Evolutionary conservation across 257 asterid genomes (phyloP), one percentile per base, ranked within the genome.

Genomic region (Capsicum pubescens): DNA sequence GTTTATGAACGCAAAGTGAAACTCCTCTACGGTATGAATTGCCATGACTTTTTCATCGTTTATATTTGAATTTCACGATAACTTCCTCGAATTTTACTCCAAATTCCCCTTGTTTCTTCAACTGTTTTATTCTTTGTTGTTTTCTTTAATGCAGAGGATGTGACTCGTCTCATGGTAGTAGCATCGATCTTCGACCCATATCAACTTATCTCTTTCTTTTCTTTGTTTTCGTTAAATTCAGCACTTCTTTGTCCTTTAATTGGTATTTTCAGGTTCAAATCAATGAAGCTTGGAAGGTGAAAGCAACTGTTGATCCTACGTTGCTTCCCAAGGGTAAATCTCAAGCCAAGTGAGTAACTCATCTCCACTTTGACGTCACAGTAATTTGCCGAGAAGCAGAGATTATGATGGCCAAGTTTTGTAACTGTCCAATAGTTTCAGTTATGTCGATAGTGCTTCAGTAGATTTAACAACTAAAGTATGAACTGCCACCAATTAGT

Each of bases 1-100:
- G 98, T 96, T 88, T 96, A 94, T 63, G 95, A 94, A 88, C 91
- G 98, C 57, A 94, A 96, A 92, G 99, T 96, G 21, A 96, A 93
- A 85, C 93, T 96, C 72, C 97, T 96, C 42, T 91, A 88, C 52
- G 98, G 99, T 94, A 90, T 76, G 84, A 71, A 70, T 85, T 85
- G 21, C 36, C 83, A n/a, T n/a, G n/a, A 5, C 7, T 32, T 12
- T 68, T 69, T 48, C 69, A n/a, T 55, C 70, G 46, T n/a, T 21
- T 15, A 9, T 5, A 13, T 36, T 68, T 76, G 77, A 19, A 66
- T 68, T 57, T 39, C 68, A 35, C 56, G 16, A 82, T 72, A 66
- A 35, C 35, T 85, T 74, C 79, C 58, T 76, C 85, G 76, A 52
- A n/a, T 59, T 50, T 57, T 78, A 57, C 15, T 6, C 46, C 46